A percentile compares a stretch with the other conserved stretches of the same genome.
Evolutionary conservation across 306 rosid species (phyloP).

Genomic region (Erythrophleum fordii): DNA sequence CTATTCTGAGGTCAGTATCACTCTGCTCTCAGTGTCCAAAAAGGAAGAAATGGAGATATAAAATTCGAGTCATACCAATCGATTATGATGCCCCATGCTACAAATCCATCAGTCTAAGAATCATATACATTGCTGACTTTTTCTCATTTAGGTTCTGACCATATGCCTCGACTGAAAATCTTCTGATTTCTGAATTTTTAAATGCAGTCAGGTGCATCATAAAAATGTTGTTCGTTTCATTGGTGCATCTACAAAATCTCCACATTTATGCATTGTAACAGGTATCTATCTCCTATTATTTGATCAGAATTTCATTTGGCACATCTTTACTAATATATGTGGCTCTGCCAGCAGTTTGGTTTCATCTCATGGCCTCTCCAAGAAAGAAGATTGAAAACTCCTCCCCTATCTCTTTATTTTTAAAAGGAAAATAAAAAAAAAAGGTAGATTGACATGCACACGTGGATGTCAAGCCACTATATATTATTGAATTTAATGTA

Average conservation of each 20-base stretch:
- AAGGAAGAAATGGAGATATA: slow-evolving; percentile 27
- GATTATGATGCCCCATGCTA: slow-evolving; percentile 27
- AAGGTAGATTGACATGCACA: not conserved
- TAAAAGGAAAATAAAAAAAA: not conserved
- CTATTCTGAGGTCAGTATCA: slow-evolving; percentile 74
- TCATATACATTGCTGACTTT: not conserved
- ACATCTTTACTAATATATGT: not conserved
- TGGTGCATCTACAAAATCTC: slow-evolving; percentile 90
- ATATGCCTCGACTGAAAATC: not conserved
- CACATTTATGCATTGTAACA: slow-evolving; percentile 91
- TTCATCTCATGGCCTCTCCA: not conserved
- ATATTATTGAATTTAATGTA: slow-evolving; percentile 10
- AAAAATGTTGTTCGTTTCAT: slow-evolving; percentile 92
- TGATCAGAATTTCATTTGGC: slow-evolving; percentile 25
- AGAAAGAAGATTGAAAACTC: not conserved
- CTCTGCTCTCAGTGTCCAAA: not conserved
- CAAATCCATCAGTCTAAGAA: slow-evolving; percentile 15
- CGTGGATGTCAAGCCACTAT: not conserved
- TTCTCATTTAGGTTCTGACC: slow-evolving; percentile 25
- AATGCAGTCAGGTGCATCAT: slow-evolving; percentile 90
- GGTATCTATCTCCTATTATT: slow-evolving; percentile 51
- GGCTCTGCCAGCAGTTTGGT: not conserved
- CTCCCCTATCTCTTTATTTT: not conserved
- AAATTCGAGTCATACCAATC: slow-evolving; percentile 5
- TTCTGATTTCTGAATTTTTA: slow-evolving; percentile 36